phyloP scores from a whole-genome alignment of 2,329 filamentous ascomycete species.

The Penicillium hesseltinei region DNA sequence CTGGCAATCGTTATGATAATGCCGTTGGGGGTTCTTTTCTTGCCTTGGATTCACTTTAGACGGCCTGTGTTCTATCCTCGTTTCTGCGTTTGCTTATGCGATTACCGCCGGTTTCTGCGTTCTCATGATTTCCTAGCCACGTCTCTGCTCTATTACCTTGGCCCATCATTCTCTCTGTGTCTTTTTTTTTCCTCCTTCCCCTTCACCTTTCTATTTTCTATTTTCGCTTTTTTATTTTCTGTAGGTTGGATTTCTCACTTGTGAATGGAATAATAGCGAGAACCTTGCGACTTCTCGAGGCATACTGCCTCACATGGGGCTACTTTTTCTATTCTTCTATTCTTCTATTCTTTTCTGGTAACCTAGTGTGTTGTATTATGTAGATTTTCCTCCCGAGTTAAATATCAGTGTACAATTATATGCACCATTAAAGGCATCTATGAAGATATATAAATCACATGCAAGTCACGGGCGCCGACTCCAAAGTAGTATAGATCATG shows the following conservation, averaged over 20 bases:
- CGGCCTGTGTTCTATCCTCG: conserved; percentile 28
- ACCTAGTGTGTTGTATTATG: background rate
- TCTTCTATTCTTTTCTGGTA: background rate
- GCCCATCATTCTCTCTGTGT: conserved; percentile 16
- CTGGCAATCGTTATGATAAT: conserved; percentile 14
- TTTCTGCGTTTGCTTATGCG: conserved; percentile 31
- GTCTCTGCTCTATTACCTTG: conserved; percentile 8
- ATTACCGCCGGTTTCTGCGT: conserved; percentile 29
- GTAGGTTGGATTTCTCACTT: conserved; percentile 37
- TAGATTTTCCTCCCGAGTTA: background rate
- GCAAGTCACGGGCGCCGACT: background rate
- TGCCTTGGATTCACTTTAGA: conserved; percentile 35
- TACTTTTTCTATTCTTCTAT: background rate
- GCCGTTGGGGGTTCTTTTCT: conserved; percentile 16
- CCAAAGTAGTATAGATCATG: background rate
- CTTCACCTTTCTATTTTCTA: conserved; percentile 17
- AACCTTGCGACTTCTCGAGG: conserved; percentile 24
- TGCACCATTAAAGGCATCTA: background rate
- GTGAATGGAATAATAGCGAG: conserved; percentile 40
- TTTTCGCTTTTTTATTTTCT: conserved; percentile 15
- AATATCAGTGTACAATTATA: background rate
- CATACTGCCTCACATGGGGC: background rate
- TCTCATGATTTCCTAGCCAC: conserved; percentile 14
- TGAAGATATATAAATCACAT: background rate
- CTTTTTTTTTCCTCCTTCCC: conserved; percentile 7